A percentile compares a stretch with the other conserved stretches of the same genome.
These are phyloP conservation scores for Simmondsia chinensis DNA, from an alignment of 148 eudicot species.

Conservation along the genomic window DNA sequence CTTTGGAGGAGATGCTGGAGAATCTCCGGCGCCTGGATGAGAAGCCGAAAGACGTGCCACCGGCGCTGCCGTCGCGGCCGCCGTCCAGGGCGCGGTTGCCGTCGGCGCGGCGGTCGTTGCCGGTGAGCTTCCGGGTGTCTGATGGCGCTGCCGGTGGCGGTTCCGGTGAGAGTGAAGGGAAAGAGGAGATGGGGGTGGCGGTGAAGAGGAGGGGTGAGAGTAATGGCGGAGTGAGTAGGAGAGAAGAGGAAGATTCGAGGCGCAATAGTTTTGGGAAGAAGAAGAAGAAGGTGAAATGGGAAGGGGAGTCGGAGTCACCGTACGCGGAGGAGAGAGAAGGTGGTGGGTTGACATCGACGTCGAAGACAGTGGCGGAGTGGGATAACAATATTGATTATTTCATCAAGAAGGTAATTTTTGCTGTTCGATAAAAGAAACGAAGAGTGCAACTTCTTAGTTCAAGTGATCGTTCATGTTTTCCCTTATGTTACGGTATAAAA, in stretches of 20 bases:
- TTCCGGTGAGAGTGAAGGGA: constrained; percentile 4
- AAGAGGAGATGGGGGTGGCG: constrained; percentile 4
- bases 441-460: no score
- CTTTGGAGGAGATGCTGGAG: constrained; percentile 87
- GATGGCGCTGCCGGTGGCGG: background rate
- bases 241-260: constrained; percentile 10
- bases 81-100: constrained; percentile 56
- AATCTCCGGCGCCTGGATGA: constrained; percentile 51
- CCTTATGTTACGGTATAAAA: no score
- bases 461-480: no score
- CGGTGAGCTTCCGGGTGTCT: constrained; percentile 36
- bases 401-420: constrained; percentile 51
- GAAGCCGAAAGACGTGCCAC: constrained; percentile 59
- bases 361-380: constrained; percentile 44
- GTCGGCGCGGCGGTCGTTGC: constrained; percentile 39
- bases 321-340: constrained; percentile 29
- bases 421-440: no score
- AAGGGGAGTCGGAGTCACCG: constrained; percentile 41
- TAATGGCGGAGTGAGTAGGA: background rate
- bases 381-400: constrained; percentile 68
- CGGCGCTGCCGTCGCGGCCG: constrained; percentile 79
- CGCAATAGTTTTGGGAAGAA: constrained; percentile 42
- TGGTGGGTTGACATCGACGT: constrained; percentile 10
- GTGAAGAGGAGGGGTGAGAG: background rate
- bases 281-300: constrained; percentile 37